A percentile compares a stretch with the other conserved stretches of the same genome.
Conservation (phyloP, 169 alveolate species). For the Perkinsus olseni region DNA sequence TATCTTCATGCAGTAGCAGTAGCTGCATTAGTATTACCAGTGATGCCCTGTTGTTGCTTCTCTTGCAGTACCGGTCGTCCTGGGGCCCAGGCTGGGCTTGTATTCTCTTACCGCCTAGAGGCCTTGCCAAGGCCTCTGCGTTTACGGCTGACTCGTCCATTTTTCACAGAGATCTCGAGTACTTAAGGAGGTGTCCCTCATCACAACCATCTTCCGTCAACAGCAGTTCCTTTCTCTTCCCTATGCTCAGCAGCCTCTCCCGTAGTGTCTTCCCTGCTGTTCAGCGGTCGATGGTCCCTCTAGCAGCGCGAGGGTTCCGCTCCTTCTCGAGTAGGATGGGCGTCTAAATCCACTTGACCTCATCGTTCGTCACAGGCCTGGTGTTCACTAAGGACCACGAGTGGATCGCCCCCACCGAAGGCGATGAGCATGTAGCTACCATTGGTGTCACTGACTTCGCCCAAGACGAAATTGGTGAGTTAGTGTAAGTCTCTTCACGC, state of each 20-base stretch:
- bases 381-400: neutral
- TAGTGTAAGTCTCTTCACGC: neutral
- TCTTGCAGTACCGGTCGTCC: neutral
- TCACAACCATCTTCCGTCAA: neutral
- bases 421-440: neutral
- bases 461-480: neutral
- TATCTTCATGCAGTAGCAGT: neutral
- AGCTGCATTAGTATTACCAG: neutral
- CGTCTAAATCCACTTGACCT: neutral
- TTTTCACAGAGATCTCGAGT: neutral
- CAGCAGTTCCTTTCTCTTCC: neutral
- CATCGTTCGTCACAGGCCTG: neutral
- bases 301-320: neutral
- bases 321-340: neutral
- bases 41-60: neutral
- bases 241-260: neutral
- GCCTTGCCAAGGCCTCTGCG: too few species aligned
- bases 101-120: too few species aligned
- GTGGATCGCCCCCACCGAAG: neutral
- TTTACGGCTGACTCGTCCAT: too few species aligned
- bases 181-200: neutral
- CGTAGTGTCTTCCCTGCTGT: neutral
- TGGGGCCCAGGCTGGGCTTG: too few species aligned
- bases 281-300: neutral
- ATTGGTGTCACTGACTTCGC: neutral